These are phyloP conservation scores for Millerozyma acaciae DNA, from an alignment of 805 yeast genomes.

Conservation along the genomic window DNA sequence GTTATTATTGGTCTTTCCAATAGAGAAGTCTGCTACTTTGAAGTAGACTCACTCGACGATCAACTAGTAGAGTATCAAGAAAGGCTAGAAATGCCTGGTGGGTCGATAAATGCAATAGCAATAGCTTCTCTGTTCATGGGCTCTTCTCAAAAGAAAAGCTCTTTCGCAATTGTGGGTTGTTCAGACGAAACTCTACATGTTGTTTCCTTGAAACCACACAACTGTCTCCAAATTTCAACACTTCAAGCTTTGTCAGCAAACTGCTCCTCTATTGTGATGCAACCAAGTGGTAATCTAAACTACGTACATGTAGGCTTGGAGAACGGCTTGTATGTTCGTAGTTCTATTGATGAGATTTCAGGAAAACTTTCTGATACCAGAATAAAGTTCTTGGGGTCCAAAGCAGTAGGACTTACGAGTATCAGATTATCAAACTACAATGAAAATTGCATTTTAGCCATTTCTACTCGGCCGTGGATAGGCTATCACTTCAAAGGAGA, in stretches of 20 bases:
- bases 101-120: conserved; percentile 46
- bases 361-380: conserved; percentile 63
- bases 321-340: conserved; percentile 76
- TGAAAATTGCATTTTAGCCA: conserved; percentile 39
- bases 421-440: conserved; percentile 16
- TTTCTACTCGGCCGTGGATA: conserved; percentile 55
- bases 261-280: conserved; percentile 24
- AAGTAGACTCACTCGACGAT: conserved; percentile 56
- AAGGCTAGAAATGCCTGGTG: conserved; percentile 48
- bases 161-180: conserved; percentile 66
- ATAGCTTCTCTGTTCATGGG: conserved; percentile 26
- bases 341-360: conserved; percentile 50
- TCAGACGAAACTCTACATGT: conserved; percentile 68
- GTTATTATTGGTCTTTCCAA: conserved; percentile 68
- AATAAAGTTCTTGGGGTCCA: conserved; percentile 70
- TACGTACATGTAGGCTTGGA: conserved; percentile 73
- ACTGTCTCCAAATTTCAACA: conserved; percentile 56
- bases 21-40: conserved; percentile 78
- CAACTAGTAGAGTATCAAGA: conserved; percentile 69
- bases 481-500: conserved; percentile 36
- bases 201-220: conserved; percentile 55
- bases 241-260: conserved; percentile 63
- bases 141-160: conserved; percentile 48
- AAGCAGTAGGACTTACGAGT: conserved; percentile 49
- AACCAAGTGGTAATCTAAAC: conserved; percentile 14